Base-by-base conservation (phyloP, 176 grass and related monocot genomes). In the Alloteropsis semialata region DNA sequence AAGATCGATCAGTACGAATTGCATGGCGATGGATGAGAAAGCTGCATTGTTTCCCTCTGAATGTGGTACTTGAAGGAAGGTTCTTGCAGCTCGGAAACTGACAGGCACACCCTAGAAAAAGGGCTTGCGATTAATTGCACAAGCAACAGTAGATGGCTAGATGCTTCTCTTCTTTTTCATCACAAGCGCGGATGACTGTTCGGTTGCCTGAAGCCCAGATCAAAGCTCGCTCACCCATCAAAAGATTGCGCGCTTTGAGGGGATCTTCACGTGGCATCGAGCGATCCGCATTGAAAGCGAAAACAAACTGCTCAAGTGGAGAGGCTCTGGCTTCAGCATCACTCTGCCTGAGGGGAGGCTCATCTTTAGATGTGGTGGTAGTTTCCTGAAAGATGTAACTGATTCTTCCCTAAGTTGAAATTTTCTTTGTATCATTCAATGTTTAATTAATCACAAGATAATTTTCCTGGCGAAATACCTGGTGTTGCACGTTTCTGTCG, bases 161-260 rank as follows among this genome's bases (percentile, higher is more conserved):
- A 86, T 63, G 84, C 43, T 86, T 79, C 84, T 41, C 75, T 36
- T 42, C 43, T 81, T 78, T 72, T 50, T 53, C 2, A 42, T 43
- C 73, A 13, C 74, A 62, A 61, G 38, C 17, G 44, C 15, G 10
- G 15, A 29, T 39, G 63, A 58, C 74, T 48, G 38, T 39, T 60
- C 50, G 38, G 2, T 78, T 60, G 18, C 83, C 83, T 49, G 42
- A 41, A 32, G 0, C 19, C 32, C 17, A 42, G 32, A 53, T 51
- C 7, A 14, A 14, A 72, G 65, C 32, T 63, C 33, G 32, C n/a
- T 53, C 32, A 33, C 55, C 17, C 16, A 30, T 48, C 38, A 19
- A 72, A 63, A 51, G 77, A 78, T n/a, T 27, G 21, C 42, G 10
- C 14, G 15, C 43, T 53, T 54, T 36, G 33, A 64, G 56, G 25